These are phyloP conservation scores for Diplocarpon rosae DNA, from an alignment of 2,329 filamentous ascomycete genomes.

Conservation along the genomic window DNA sequence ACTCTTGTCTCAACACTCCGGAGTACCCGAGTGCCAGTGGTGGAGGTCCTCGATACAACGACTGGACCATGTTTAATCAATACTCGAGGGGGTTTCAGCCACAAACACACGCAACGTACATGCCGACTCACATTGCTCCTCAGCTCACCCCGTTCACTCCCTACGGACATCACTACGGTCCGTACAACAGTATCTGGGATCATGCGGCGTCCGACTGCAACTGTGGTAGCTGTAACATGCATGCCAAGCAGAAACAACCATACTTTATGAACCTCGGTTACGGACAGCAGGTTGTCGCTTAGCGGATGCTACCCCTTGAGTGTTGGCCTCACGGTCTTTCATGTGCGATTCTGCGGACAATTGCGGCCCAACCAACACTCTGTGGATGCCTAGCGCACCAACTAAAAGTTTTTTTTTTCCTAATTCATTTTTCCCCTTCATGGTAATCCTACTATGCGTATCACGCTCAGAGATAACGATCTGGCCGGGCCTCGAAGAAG, in stretches of 20 bases:
- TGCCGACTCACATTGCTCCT: constrained; percentile 34
- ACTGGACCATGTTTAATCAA: constrained; percentile 39
- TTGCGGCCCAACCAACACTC: constrained; percentile 11
- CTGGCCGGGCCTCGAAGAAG: constrained; percentile 15
- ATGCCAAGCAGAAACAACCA: constrained; percentile 37
- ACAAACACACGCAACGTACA: constrained; percentile 26
- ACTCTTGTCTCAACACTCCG: constrained; percentile 42
- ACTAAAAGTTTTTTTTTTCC: constrained; percentile 27
- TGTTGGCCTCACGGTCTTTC: constrained; percentile 1
- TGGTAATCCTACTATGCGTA: constrained; percentile 21
- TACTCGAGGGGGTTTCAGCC: constrained; percentile 31
- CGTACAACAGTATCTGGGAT: constrained; percentile 32
- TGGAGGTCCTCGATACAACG: constrained; percentile 39
- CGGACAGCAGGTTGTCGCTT: constrained; percentile 37
- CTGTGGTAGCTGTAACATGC: constrained; percentile 37
- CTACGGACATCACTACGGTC: constrained; percentile 30
- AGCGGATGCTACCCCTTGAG: constrained; percentile 18
- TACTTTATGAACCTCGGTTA: constrained; percentile 31
- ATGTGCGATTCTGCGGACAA: not conserved
- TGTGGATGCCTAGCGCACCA: constrained; percentile 18
- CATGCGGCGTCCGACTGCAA: constrained; percentile 35
- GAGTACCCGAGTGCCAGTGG: constrained; percentile 38
- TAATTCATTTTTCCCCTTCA: constrained; percentile 19
- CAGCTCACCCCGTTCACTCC: constrained; percentile 37
- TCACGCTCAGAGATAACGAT: constrained; percentile 23